Evolutionary conservation across 2,329 filamentous ascomycete genomes (phyloP).

Genomic region (Colletotrichum melonis): DNA sequence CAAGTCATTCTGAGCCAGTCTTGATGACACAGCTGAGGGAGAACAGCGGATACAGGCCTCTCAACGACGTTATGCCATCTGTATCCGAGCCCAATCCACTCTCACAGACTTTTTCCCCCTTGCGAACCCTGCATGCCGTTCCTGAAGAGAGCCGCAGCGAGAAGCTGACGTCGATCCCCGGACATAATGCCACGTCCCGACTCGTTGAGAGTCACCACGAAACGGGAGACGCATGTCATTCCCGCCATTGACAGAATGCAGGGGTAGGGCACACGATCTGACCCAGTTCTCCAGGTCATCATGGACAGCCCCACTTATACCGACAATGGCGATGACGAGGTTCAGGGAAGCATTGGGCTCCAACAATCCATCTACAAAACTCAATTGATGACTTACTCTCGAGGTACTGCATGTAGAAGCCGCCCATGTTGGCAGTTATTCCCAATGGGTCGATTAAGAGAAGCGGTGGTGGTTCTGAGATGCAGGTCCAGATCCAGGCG

Average conservation of each 20-base stretch:
- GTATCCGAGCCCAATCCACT: conserved; percentile 48
- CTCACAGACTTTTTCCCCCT: background rate
- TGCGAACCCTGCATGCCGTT: conserved; percentile 4
- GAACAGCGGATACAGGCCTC: conserved; percentile 6
- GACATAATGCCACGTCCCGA: conserved; percentile 6
- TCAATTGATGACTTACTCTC: conserved; percentile 71
- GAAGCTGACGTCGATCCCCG: conserved; percentile 17
- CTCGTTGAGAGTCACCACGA: conserved; percentile 13
- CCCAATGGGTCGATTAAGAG: conserved; percentile 39
- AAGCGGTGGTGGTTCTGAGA: conserved; percentile 3
- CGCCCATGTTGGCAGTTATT: conserved; percentile 62
- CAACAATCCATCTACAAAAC: conserved; percentile 17
- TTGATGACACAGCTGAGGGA: conserved; percentile 21
- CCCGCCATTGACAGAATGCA: conserved; percentile 45
- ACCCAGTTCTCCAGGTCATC: conserved; percentile 28
- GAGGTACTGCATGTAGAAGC: conserved; percentile 79
- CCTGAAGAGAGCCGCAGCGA: conserved; percentile 24
- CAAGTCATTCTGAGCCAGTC: conserved; percentile 5
- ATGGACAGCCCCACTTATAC: conserved; percentile 32
- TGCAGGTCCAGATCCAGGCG: conserved; percentile 14
- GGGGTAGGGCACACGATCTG: conserved; percentile 41
- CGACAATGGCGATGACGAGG: conserved; percentile 23
- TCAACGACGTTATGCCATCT: conserved; percentile 43
- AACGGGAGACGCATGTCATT: conserved; percentile 37
- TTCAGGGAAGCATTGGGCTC: conserved; percentile 34